A percentile compares a stretch with the other conserved stretches of the same genome.
These are phyloP conservation scores for Saccharum hybrid DNA, from an alignment of 202 grass and related monocot species.

Conservation along the genomic window DNA sequence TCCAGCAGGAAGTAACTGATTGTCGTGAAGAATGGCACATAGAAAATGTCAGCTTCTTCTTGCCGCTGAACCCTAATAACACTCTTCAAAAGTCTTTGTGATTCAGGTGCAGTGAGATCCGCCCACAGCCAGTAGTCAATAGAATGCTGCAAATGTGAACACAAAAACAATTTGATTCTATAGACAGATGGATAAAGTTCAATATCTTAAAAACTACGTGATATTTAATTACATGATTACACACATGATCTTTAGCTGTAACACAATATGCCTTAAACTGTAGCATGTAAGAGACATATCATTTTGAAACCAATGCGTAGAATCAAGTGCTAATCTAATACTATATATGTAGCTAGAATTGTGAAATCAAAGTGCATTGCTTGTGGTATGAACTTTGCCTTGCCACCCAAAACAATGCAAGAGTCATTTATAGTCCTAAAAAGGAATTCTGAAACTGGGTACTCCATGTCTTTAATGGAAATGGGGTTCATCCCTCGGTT, in stretches of 20 bases:
- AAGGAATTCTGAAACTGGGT: background rate
- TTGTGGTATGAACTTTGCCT: background rate
- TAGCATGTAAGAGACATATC: background rate
- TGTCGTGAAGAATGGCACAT: slow-evolving; percentile 93
- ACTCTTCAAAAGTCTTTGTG: slow-evolving; percentile 77
- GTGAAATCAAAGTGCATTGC: background rate
- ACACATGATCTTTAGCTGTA: slow-evolving; percentile 2
- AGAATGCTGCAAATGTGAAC: slow-evolving; percentile 75
- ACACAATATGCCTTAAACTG: background rate
- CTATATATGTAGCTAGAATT: background rate
- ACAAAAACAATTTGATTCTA: background rate
- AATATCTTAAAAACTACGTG: background rate
- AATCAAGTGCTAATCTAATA: background rate
- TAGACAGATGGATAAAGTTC: slow-evolving; percentile 23
- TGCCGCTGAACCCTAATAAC: slow-evolving; percentile 69
- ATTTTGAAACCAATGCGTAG: background rate
- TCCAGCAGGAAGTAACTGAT: slow-evolving; percentile 96
- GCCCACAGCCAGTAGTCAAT: slow-evolving; percentile 98
- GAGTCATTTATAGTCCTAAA: background rate
- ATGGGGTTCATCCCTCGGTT: no score
- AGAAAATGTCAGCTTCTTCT: slow-evolving; percentile 95
- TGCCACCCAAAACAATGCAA: background rate
- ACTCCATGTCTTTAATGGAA: no score
- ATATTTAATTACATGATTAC: background rate
- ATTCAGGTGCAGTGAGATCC: slow-evolving; percentile 88